Conservation (phyloP, 2,329 filamentous ascomycete species). For the Aspergillus sp. region DNA sequence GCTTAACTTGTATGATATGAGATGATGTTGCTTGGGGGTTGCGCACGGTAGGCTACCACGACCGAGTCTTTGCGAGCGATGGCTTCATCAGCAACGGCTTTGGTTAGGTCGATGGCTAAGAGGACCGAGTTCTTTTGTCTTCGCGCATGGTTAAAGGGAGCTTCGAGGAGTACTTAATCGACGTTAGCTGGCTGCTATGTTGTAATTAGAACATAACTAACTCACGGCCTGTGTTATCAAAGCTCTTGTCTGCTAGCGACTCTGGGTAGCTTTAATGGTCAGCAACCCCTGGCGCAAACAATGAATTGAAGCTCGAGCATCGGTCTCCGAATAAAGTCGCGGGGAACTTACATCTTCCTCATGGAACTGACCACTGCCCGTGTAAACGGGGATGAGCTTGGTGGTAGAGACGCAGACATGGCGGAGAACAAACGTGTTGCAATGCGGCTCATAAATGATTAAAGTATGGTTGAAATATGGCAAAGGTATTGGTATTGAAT, state of each 20-base stretch:
- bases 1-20: neutral
- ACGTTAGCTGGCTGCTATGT: slow-evolving; percentile 1
- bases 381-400: slow-evolving; percentile 59
- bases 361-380: slow-evolving; percentile 73
- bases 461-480: neutral
- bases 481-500: neutral
- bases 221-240: slow-evolving; percentile 88
- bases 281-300: slow-evolving; percentile 1
- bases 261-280: slow-evolving; percentile 71
- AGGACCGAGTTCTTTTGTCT: slow-evolving; percentile 67
- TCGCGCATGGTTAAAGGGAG: slow-evolving; percentile 59
- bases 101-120: slow-evolving; percentile 87
- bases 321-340: neutral
- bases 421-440: slow-evolving; percentile 26
- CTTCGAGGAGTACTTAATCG: slow-evolving; percentile 63
- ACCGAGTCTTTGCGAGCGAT: slow-evolving; percentile 73
- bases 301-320: slow-evolving; percentile 9
- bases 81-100: slow-evolving; percentile 84
- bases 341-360: slow-evolving; percentile 68
- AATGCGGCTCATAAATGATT: slow-evolving; percentile 25
- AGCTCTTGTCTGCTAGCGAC: slow-evolving; percentile 80
- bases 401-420: slow-evolving; percentile 34
- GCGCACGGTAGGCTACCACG: slow-evolving; percentile 83
- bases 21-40: neutral
- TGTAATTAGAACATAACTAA: neutral